A percentile compares a stretch with the other conserved stretches of the same genome.
Evolutionary conservation across 768 basidiomycete species (phyloP).

Genomic region (Imleria badia): DNA sequence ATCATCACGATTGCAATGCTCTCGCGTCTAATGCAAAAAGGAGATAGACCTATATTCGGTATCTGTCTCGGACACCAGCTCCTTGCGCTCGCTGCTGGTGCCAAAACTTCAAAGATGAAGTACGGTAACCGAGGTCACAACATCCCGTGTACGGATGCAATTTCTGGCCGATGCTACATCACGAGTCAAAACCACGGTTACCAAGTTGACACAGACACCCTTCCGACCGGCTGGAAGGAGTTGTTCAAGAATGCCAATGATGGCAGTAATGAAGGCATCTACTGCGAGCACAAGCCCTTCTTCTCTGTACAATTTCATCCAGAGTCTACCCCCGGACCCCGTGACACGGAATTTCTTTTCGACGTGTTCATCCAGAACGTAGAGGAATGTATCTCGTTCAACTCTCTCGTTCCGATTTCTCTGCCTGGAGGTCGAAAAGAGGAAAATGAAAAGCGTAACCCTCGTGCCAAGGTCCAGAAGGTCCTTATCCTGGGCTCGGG

Average conservation of each 20-base stretch:
- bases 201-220: conserved; percentile 81
- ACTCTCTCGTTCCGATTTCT: conserved; percentile 52
- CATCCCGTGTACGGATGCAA: conserved; percentile 92
- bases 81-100: conserved; percentile 91
- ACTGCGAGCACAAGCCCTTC: conserved; percentile 88
- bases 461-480: conserved; percentile 80
- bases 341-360: conserved; percentile 98
- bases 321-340: conserved; percentile 93
- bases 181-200: conserved; percentile 99
- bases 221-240: conserved; percentile 88
- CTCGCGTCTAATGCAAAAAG: conserved; percentile 62
- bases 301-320: conserved; percentile 99
- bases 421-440: conserved; percentile 81
- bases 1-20: conserved; percentile 69
- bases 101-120: conserved; percentile 97
- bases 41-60: conserved; percentile 89
- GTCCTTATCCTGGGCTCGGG: conserved; percentile 97
- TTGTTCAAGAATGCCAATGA: conserved; percentile 97
- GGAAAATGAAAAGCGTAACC: conserved; percentile 74
- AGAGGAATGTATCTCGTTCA: conserved; percentile 64
- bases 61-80: conserved; percentile 99
- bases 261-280: conserved; percentile 96
- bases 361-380: conserved; percentile 94
- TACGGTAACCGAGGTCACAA: conserved; percentile 99
- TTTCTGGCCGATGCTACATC: conserved; percentile 97